Evolutionary conservation across 2,329 filamentous ascomycete species (phyloP), one percentile per base, ranked within the genome.

Genomic region (Dactylellina leptospora): DNA sequence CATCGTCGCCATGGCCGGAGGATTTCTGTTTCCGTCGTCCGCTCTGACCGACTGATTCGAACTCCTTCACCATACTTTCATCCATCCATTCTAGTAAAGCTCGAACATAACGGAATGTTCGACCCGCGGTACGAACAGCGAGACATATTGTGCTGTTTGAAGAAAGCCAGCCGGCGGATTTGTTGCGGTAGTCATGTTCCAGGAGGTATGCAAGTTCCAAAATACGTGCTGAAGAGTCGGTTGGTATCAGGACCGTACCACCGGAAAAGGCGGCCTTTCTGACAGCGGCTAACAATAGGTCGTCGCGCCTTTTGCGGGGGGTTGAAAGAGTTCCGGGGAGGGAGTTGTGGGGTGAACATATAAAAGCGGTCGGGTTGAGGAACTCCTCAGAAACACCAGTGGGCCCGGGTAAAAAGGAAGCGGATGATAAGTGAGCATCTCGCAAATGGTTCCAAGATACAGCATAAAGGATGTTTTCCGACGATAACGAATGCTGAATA

Each of bases 31-130:
- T 79, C 75, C 83, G 83, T 25, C 79, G 76, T 27, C 79, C 77
- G 2, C 80, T 82, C 74, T 86, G 85, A 1, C 84, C 85, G 50
- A 88, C 84, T 11, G 89, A 87, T 78, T 96, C 93, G 73, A 96
- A 96, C 77, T 97, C 93, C 60, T 92, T 88, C 42, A 96, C 90
- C 69, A 99, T 96, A 66, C 88, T 89, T 77, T 97, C 93, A 78
- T 97, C 93, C 93, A 99, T 97, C 95, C 95, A 99, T 78, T 99
- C 95, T 28, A 99, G 83, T 91, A 99, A 96, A 79, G 93, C 97
- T 75, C 93, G 86, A 23, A 93, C 75, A 18, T 97, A 91, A 56
- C 92, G 86, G 84, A 97, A 90, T 0, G 93, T 96, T 74, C 92
- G 93, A 66, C 91, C 89, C 74, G 91, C 90, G 73, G 92, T 96